Evolutionary conservation across 805 yeast genomes (phyloP).

Genomic region (Cyberlindnera maritima): DNA sequence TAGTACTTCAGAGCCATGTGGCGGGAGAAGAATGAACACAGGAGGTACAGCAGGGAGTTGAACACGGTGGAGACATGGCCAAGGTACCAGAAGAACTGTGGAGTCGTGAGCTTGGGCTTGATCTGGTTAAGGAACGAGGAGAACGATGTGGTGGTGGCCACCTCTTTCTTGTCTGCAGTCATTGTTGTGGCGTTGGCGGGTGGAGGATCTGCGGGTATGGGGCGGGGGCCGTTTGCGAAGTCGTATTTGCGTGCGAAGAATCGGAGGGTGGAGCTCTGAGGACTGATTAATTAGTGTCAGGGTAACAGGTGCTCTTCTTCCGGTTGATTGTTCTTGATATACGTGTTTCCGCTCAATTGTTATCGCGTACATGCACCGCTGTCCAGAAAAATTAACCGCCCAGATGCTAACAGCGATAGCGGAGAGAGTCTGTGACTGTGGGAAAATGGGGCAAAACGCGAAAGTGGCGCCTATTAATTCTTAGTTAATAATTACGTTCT

Average conservation of each 20-base stretch:
- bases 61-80: constrained; percentile 53
- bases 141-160: constrained; percentile 12
- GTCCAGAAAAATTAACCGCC: neutral
- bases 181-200: neutral
- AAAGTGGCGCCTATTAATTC: neutral
- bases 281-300: too few relatives aligned
- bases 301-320: too few relatives aligned
- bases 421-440: too few relatives aligned
- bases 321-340: neutral
- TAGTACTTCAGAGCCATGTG: constrained; percentile 35
- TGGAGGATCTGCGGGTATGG: neutral
- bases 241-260: neutral
- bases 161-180: constrained; percentile 1
- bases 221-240: neutral
- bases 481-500: neutral
- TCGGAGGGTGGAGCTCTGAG: neutral
- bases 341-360: too few relatives aligned
- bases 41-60: constrained; percentile 38
- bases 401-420: too few relatives aligned
- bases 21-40: constrained; percentile 41
- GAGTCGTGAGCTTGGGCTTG: constrained; percentile 35
- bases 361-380: neutral
- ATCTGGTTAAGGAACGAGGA: constrained; percentile 16
- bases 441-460: too few relatives aligned
- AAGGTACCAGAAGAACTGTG: constrained; percentile 69